Base-by-base conservation (phyloP, 768 basidiomycete genomes). In the Symmetrospora coprosmae region DNA sequence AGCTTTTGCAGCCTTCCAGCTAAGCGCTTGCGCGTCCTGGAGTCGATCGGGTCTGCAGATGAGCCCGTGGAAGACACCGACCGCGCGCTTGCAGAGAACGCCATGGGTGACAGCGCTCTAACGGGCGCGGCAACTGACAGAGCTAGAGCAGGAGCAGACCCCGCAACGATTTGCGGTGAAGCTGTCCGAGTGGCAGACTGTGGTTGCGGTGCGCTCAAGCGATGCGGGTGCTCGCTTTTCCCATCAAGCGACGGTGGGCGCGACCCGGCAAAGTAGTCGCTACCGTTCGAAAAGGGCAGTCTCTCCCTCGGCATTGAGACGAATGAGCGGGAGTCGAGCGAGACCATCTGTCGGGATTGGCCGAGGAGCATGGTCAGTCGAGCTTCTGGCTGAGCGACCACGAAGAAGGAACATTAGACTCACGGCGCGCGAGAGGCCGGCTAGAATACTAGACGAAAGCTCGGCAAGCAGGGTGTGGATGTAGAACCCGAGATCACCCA, bases 401-500 rank as follows among this genome's bases (percentile, higher is more conserved):
- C n/a, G n/a, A n/a, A n/a, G 55, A 5, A 40, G 46, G 41, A 5
- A n/a, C 11, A 30, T 3, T 19, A 19, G 23, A 47, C 52, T 13
- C 66, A 94, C 92, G 75, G 94, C 71, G 35, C 80, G 79, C 35
- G 87, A 85, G 66, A 97, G 84, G 71, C 88, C 87, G 21, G 80
- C 80, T 23, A 99, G 75, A 48, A 96, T 80, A 63, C 84, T 82
- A 33, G 89, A 88, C 66, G 87, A 90, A 19, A 94, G 73, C 69
- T 89, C 88, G 17, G 87, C 88, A 56, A 99, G 73, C 39, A 96
- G 74, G 17, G 88, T 88, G 30, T 87, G 86, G 53, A 97, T 78
- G 70, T 91, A 90, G 30, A 87, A 72, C 66, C 81, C 84, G 71
- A 88, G 86, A 67, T 91, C 88, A 5, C 85, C 85, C 66, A 82